phyloP scores from a whole-genome alignment of 225 moss, liverwort and hornwort genomes.

The Rhytidiadelphus loreus region DNA sequence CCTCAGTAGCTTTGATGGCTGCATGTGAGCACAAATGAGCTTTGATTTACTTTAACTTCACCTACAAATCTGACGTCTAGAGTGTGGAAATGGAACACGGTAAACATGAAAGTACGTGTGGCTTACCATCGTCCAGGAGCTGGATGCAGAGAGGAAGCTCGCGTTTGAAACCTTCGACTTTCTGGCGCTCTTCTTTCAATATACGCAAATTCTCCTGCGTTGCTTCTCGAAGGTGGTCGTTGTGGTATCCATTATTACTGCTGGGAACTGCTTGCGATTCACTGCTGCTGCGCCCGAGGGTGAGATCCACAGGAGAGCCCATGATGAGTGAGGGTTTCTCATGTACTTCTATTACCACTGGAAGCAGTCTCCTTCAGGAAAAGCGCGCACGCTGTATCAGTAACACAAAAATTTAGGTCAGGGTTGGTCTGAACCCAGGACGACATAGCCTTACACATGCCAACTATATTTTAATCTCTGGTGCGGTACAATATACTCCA shows the following conservation, averaged over 20 bases:
- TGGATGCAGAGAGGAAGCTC: conserved; percentile 93
- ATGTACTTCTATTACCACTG: not conserved
- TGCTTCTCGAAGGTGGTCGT: conserved; percentile 20
- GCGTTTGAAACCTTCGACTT: conserved; percentile 95
- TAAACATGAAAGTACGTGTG: not conserved
- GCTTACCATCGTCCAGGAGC: conserved; percentile 83
- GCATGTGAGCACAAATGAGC: not conserved
- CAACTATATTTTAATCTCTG: not conserved
- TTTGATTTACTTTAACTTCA: not conserved
- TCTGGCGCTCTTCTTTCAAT: conserved; percentile 76
- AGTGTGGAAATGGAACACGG: not conserved
- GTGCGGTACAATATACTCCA: not conserved
- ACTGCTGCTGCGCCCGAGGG: conserved; percentile 33
- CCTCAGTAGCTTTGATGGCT: conserved; percentile 66
- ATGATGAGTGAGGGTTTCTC: conserved; percentile 31
- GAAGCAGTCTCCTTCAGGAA: not conserved
- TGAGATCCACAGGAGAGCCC: conserved; percentile 77
- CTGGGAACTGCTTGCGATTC: not conserved
- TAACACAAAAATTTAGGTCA: not conserved
- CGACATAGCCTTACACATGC: not conserved
- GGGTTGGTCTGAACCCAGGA: not conserved
- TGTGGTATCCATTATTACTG: not conserved
- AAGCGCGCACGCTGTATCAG: not conserved
- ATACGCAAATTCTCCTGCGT: conserved; percentile 51
- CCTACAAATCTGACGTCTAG: not conserved